Evolutionary conservation across 2,329 filamentous ascomycete genomes (phyloP).

Genomic region (Fusarium anguioides): DNA sequence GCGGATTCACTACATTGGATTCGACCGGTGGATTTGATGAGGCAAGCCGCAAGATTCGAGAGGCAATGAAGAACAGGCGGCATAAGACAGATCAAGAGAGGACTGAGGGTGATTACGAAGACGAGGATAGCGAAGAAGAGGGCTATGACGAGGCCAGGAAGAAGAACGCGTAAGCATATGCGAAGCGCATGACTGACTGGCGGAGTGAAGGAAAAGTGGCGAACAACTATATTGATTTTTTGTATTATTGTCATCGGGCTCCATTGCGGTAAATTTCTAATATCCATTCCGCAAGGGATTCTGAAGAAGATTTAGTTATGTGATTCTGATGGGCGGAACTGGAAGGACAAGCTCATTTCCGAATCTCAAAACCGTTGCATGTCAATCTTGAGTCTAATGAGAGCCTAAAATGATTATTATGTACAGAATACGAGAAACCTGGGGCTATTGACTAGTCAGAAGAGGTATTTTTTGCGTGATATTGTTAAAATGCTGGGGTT

Average conservation of each 20-base stretch:
- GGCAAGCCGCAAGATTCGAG: slow-evolving; percentile 84
- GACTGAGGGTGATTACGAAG: slow-evolving; percentile 49
- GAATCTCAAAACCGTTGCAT: not conserved
- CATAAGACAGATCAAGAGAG: slow-evolving; percentile 60
- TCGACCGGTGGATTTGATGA: slow-evolving; percentile 80
- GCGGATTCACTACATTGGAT: slow-evolving; percentile 75
- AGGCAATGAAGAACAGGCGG: slow-evolving; percentile 78
- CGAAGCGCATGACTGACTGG: not conserved
- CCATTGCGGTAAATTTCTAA: no score
- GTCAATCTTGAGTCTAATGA: slow-evolving; percentile 1
- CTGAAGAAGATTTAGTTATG: no score
- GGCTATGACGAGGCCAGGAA: slow-evolving; percentile 57
- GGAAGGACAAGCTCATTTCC: not conserved
- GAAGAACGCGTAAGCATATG: slow-evolving; percentile 51
- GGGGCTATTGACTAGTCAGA: not conserved
- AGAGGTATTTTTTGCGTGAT: not conserved
- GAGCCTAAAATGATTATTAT: not conserved
- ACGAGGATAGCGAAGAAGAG: slow-evolving; percentile 57
- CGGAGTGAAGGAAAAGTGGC: not conserved
- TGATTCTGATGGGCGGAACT: no score
- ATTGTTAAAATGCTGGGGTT: not conserved
- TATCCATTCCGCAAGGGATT: no score
- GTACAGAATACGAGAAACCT: not conserved
- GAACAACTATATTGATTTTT: slow-evolving; percentile 17
- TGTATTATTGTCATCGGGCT: slow-evolving; percentile 27